phyloP scores from a whole-genome alignment of 2,329 filamentous ascomycete species.

The Ophiostoma piceae region DNA sequence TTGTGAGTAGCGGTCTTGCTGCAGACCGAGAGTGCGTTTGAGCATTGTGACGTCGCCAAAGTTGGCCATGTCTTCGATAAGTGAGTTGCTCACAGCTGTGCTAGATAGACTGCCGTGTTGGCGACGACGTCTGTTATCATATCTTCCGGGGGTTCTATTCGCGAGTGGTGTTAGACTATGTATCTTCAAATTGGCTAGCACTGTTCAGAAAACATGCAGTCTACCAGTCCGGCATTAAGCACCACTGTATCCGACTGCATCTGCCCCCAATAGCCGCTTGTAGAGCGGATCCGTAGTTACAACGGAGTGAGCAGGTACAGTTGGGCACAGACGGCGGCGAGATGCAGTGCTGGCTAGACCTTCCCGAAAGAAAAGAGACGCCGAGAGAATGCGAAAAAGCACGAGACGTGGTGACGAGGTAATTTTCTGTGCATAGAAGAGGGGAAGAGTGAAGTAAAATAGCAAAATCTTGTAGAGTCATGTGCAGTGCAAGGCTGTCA shows the following conservation, averaged over 20 bases:
- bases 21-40: conserved; percentile 67
- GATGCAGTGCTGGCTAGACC: neutral
- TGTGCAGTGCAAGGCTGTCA: conserved; percentile 25
- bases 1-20: conserved; percentile 72
- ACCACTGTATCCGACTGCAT: conserved; percentile 9
- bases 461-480: conserved; percentile 21
- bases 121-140: conserved; percentile 50
- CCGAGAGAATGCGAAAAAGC: conserved; percentile 1
- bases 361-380: conserved; percentile 9
- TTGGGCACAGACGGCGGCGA: neutral
- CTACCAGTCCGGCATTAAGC: neutral
- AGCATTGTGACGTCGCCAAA: conserved; percentile 61
- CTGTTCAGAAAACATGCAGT: neutral
- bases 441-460: conserved; percentile 1
- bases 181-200: neutral
- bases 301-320: conserved; percentile 12
- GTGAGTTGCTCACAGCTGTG: conserved; percentile 56
- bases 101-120: conserved; percentile 56
- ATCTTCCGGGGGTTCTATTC: conserved; percentile 52
- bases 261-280: conserved; percentile 15
- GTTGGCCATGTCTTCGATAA: conserved; percentile 66
- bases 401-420: neutral
- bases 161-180: conserved; percentile 38
- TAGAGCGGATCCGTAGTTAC: conserved; percentile 16
- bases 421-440: neutral